These are phyloP conservation scores for Isoetes taiwanensis DNA, from an alignment of 75 land plant species.

Conservation along the genomic window DNA sequence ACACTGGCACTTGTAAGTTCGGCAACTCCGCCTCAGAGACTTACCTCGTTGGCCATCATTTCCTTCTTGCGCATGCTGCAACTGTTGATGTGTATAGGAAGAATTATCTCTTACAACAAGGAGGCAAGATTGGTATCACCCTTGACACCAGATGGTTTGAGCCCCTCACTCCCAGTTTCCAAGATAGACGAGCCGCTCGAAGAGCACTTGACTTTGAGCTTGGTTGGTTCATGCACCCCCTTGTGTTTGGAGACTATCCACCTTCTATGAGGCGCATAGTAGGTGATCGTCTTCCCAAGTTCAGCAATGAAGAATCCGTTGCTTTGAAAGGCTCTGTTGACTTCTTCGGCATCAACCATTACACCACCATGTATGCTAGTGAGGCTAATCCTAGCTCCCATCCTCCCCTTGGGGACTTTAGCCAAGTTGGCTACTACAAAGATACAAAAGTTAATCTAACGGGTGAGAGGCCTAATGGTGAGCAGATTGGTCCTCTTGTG, in stretches of 20 bases:
- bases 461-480: too few species aligned
- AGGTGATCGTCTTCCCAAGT: slow-evolving; percentile 9
- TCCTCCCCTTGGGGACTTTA: too few species aligned
- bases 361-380: slow-evolving; percentile 11
- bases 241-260: slow-evolving; percentile 7
- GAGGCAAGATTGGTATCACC: background rate
- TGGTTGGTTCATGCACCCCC: slow-evolving; percentile 7
- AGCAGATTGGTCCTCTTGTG: slow-evolving; percentile 5
- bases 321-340: slow-evolving; percentile 7
- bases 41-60: background rate
- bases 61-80: background rate
- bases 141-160: background rate
- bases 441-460: too few species aligned
- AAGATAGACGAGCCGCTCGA: background rate
- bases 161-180: background rate
- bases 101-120: too few species aligned
- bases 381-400: too few species aligned
- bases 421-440: too few species aligned
- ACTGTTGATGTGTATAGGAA: background rate
- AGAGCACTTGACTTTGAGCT: background rate
- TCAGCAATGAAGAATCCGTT: slow-evolving; percentile 1
- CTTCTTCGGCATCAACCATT: slow-evolving; percentile 11
- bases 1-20: slow-evolving; percentile 7
- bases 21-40: background rate
- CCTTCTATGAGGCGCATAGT: background rate